Conservation (phyloP, 169 alveolate species). For the Eimeria nieschulzi region DNA sequence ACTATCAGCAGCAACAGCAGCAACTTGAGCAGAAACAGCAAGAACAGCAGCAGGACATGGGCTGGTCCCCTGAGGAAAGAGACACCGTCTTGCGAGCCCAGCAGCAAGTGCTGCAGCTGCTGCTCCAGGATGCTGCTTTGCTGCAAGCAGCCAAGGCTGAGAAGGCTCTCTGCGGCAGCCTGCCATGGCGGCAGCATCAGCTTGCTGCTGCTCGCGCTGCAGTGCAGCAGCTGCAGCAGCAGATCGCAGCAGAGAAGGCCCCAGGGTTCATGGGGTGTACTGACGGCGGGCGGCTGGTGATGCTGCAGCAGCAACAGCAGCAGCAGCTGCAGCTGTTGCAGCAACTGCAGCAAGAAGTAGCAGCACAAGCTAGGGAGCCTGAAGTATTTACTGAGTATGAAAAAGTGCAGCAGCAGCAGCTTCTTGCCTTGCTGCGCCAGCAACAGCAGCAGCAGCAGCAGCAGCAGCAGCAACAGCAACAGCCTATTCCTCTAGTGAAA, state of each 20-base stretch:
- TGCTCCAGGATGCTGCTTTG: not conserved
- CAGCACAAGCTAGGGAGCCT: not conserved
- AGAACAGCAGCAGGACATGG: constrained; percentile 4
- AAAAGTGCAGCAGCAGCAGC: not conserved
- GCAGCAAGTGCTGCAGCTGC: constrained; percentile 11
- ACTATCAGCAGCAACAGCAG: not conserved
- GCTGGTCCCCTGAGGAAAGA: constrained; percentile 6
- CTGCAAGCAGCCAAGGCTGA: constrained; percentile 5
- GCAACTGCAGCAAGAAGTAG: constrained; percentile 13
- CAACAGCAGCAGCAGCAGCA: constrained; percentile 21
- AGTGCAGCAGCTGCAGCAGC: not conserved
- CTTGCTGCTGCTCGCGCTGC: not conserved
- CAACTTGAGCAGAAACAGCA: constrained; percentile 18
- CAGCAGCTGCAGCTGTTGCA: constrained; percentile 6
- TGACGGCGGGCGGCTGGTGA: not conserved
- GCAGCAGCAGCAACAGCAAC: constrained; percentile 24
- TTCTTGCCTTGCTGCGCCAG: not conserved
- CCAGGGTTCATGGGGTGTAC: not conserved
- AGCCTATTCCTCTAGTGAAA: not conserved
- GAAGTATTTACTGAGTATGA: not conserved
- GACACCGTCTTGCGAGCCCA: not conserved
- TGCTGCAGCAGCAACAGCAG: constrained; percentile 28
- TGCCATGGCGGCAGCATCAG: constrained; percentile 20
- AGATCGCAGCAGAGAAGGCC: not conserved
- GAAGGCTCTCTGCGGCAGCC: not conserved